These are phyloP conservation scores for Pistacia atlantica DNA, from an alignment of 345 rosid species.

Conservation along the genomic window DNA sequence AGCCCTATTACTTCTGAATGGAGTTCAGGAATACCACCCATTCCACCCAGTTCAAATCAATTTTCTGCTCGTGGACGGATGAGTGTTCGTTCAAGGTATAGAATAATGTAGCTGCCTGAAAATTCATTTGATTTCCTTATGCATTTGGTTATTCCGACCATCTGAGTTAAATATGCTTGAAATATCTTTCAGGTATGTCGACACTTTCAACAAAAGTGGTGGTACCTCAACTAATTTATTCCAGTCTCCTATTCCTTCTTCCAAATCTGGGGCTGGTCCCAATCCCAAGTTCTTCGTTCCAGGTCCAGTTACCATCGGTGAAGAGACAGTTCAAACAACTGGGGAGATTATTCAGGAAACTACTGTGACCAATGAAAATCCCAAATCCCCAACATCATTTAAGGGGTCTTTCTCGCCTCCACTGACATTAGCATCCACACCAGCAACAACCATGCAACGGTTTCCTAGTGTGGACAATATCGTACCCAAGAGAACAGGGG, in stretches of 20 bases:
- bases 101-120: slow-evolving; percentile 7
- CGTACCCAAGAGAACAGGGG: slow-evolving; percentile 13
- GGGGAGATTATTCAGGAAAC: slow-evolving; percentile 15
- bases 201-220: slow-evolving; percentile 54
- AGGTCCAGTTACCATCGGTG: slow-evolving; percentile 23
- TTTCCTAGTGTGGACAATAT: slow-evolving; percentile 26
- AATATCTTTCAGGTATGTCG: slow-evolving; percentile 48
- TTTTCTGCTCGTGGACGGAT: slow-evolving; percentile 47
- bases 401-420: slow-evolving; percentile 1
- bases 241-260: slow-evolving; percentile 40
- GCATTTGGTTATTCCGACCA: background rate
- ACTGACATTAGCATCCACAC: background rate
- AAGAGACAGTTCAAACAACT: slow-evolving; percentile 18
- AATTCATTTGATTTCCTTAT: background rate
- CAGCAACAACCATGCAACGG: slow-evolving; percentile 19
- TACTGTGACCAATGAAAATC: slow-evolving; percentile 17
- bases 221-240: slow-evolving; percentile 37
- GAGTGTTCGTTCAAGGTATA: slow-evolving; percentile 55
- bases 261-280: slow-evolving; percentile 35
- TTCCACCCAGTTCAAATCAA: slow-evolving; percentile 48
- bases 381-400: background rate
- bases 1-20: slow-evolving; percentile 29
- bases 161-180: background rate
- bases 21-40: slow-evolving; percentile 49
- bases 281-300: slow-evolving; percentile 57